Evolutionary conservation across 1,284 basidiomycete species (phyloP).

Genomic region (Apiotrichum domesticum): DNA sequence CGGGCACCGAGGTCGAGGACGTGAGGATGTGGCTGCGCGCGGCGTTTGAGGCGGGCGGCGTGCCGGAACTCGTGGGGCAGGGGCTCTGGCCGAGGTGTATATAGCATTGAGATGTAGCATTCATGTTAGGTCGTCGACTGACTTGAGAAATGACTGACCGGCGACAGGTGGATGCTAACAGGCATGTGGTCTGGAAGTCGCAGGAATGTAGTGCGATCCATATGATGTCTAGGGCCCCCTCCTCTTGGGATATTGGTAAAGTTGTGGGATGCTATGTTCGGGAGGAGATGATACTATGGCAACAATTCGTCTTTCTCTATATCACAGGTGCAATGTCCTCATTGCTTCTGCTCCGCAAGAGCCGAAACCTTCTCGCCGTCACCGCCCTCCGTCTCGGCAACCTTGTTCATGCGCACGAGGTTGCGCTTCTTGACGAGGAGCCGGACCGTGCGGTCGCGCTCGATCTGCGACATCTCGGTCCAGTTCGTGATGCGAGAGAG

Average conservation of each 20-base stretch:
- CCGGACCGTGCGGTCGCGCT: conserved; percentile 44
- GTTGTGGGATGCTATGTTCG: no score
- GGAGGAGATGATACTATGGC: no score
- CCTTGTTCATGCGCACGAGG: conserved; percentile 36
- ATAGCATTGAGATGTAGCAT: neutral
- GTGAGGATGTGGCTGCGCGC: conserved; percentile 38
- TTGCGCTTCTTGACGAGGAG: conserved; percentile 47
- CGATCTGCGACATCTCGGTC: conserved; percentile 38
- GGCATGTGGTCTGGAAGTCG: no score
- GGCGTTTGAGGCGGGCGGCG: conserved; percentile 26
- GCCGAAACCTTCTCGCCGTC: conserved; percentile 15
- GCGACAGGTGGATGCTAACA: no score
- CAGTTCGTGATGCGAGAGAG: conserved; percentile 46
- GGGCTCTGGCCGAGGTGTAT: conserved; percentile 42
- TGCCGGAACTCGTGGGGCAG: conserved; percentile 39
- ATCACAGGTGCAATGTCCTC: no score
- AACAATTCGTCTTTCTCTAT: no score
- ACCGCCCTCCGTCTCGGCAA: conserved; percentile 13
- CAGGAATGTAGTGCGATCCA: no score
- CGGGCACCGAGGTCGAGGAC: conserved; percentile 42
- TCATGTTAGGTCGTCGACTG: no score
- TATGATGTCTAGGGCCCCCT: no score
- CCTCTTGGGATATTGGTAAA: no score
- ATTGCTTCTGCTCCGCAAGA: conserved; percentile 4
- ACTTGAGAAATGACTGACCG: no score